Conservation (phyloP, 176 grass and related monocot genomes). For the Carex littledalei region DNA sequence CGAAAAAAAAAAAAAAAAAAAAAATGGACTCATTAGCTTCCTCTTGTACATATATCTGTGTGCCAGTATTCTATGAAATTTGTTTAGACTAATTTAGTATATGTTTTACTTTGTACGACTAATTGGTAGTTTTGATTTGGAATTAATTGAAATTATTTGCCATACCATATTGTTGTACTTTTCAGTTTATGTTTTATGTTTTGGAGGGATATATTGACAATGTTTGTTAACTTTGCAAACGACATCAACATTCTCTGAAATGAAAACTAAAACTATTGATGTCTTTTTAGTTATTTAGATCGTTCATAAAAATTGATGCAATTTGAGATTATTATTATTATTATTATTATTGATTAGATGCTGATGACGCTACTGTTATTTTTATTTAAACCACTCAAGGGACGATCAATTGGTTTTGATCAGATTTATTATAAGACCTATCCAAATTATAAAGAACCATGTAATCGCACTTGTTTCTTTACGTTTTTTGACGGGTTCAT, state of each 20-base stretch:
- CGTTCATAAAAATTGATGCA: too few relatives aligned
- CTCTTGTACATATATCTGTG: constrained; percentile 15
- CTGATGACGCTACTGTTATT: too few relatives aligned
- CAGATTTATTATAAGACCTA: too few relatives aligned
- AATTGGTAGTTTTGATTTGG: neutral
- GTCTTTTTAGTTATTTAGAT: too few relatives aligned
- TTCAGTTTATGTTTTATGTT: neutral
- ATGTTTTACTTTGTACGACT: neutral
- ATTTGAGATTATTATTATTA: too few relatives aligned
- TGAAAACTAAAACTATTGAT: too few relatives aligned
- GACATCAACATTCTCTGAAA: neutral
- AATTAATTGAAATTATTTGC: neutral
- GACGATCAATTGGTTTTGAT: neutral
- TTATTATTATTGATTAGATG: too few relatives aligned
- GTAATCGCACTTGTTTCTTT: too few relatives aligned
- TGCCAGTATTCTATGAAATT: neutral
- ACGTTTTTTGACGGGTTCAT: too few relatives aligned
- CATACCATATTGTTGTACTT: neutral
- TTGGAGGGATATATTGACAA: neutral
- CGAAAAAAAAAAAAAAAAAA: neutral
- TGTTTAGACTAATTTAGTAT: neutral
- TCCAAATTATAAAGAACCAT: too few relatives aligned
- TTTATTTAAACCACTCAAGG: neutral
- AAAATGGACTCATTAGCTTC: neutral
- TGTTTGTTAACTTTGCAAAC: neutral